Evolutionary conservation across 345 rosid species (phyloP).

Genomic region (Pugionium cornutum): DNA sequence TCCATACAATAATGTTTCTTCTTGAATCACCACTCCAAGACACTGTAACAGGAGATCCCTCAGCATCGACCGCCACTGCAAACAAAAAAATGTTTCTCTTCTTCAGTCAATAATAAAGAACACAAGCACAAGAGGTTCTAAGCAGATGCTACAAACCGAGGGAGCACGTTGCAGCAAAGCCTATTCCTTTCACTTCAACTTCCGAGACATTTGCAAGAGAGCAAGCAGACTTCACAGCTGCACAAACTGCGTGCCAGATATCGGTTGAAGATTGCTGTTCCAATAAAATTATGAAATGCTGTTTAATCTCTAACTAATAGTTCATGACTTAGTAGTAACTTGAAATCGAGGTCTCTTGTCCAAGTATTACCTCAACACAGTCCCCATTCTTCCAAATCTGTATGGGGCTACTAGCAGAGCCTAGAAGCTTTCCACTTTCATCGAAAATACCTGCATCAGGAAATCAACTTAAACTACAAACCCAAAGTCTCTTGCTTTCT

Average conservation of each 20-base stretch:
- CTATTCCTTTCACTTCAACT: constrained; percentile 69
- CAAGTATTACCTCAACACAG: constrained; percentile 66
- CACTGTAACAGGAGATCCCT: constrained; percentile 93
- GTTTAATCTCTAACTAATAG: neutral
- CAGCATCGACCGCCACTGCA: constrained; percentile 94
- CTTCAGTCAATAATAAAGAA: neutral
- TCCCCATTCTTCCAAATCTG: constrained; percentile 94
- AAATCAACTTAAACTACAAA: constrained; percentile 2
- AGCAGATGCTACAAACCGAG: constrained; percentile 62
- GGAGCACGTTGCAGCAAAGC: constrained; percentile 95
- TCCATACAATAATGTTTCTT: constrained; percentile 90
- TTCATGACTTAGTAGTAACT: neutral
- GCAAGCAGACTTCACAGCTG: constrained; percentile 82
- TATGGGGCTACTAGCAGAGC: constrained; percentile 82
- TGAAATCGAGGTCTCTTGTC: neutral
- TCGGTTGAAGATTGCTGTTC: constrained; percentile 97
- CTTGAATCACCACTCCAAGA: constrained; percentile 98
- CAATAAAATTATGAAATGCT: neutral
- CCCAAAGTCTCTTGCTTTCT: neutral
- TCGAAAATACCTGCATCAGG: constrained; percentile 70
- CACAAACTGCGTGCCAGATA: constrained; percentile 94
- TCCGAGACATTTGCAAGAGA: constrained; percentile 67
- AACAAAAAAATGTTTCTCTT: constrained; percentile 19
- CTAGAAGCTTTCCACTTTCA: constrained; percentile 80
- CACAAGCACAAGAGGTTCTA: neutral